Conservation (phyloP, 371 early-diverging fungal species). For the Coemansia sp. region DNA sequence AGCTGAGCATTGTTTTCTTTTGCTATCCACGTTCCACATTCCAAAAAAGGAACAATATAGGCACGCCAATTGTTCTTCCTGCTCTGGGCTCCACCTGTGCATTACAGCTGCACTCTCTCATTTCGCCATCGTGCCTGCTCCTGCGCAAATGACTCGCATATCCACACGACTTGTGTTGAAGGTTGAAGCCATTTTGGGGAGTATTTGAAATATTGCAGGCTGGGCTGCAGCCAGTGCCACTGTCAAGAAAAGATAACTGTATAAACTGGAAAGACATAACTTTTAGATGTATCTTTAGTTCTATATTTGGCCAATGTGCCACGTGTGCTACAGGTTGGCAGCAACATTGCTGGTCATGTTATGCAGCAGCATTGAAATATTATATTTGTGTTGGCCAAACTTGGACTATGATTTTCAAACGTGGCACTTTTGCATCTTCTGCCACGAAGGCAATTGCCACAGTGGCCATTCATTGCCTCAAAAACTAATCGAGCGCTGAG, state of each 20-base stretch:
- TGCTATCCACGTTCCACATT: neutral
- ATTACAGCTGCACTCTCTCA: neutral
- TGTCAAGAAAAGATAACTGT: neutral
- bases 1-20: neutral
- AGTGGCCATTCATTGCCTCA: neutral
- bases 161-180: neutral
- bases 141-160: conserved; percentile 1
- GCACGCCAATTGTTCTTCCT: neutral
- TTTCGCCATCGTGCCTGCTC: neutral
- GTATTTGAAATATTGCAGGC: neutral
- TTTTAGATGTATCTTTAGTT: neutral
- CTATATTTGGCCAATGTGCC: neutral
- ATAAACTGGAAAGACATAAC: neutral
- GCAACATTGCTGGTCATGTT: neutral
- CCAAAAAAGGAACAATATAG: conserved; percentile 8
- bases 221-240: conserved; percentile 3
- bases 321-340: neutral
- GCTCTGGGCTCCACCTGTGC: neutral
- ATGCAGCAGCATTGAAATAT: neutral
- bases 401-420: neutral
- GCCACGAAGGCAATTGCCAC: neutral
- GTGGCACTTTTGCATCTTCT: neutral
- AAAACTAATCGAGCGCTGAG: neutral
- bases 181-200: neutral
- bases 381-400: neutral